Conservation (phyloP, 352 stramenopile genomes). For the Globisporangium nodosum region DNA sequence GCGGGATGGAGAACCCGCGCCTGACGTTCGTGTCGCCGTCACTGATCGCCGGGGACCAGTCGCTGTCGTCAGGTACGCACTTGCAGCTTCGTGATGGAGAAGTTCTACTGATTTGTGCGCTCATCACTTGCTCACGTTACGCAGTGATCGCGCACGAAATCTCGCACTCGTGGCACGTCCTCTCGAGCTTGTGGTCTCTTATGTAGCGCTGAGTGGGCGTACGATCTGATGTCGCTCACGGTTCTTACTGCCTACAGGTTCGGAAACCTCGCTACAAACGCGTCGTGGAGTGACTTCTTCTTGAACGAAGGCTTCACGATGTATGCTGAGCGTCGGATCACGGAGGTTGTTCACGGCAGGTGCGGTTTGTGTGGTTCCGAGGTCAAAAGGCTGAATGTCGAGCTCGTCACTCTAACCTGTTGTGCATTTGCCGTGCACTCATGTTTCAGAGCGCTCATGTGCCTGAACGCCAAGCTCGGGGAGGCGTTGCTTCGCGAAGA, state of each 20-base stretch:
- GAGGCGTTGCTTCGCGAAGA: constrained; percentile 61
- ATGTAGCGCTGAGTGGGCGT: background rate
- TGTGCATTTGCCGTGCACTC: background rate
- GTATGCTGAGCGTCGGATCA: constrained; percentile 76
- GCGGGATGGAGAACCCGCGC: constrained; percentile 97
- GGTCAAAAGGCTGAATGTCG: background rate
- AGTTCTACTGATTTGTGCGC: background rate
- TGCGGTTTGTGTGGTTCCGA: constrained; percentile 13
- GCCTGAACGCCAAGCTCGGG: constrained; percentile 66
- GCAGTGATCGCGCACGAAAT: constrained; percentile 78
- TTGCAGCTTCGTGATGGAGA: background rate
- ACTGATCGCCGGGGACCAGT: constrained; percentile 74
- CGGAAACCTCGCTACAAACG: constrained; percentile 79
- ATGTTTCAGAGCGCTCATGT: constrained; percentile 43
- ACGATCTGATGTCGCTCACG: background rate
- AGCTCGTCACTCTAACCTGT: background rate
- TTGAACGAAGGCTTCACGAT: constrained; percentile 88
- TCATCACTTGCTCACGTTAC: background rate
- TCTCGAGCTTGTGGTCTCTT: background rate
- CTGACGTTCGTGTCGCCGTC: constrained; percentile 85
- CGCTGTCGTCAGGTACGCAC: constrained; percentile 55
- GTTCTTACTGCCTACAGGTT: constrained; percentile 30
- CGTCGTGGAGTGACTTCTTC: constrained; percentile 86
- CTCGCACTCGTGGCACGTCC: constrained; percentile 64
- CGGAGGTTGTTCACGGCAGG: constrained; percentile 57